Evolutionary conservation across 176 grass and related monocot species (phyloP), one percentile per base, ranked within the genome.

Genomic region (Triticum turgidum): DNA sequence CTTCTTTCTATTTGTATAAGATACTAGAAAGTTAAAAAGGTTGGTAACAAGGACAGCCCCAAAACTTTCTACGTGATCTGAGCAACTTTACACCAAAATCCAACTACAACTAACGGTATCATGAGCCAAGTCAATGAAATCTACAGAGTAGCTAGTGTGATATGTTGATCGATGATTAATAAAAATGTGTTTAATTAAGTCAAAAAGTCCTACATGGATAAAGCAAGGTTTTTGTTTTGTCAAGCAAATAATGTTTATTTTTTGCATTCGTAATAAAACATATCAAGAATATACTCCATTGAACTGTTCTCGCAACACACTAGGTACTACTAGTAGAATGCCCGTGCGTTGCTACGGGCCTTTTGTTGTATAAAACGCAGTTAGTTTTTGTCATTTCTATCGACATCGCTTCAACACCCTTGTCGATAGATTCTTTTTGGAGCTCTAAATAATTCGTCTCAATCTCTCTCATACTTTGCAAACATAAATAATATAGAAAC

Each of bases 31-130:
- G 25, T 32, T 25, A 44, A 84, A 80, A 64, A 4, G 21, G 30
- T 84, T 80, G 61, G 47, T 68, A 84, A 69, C 87, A 68, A 68
- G 68, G 83, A 87, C 81, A 81, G 22, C 29, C 69, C 18, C 58
- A 11, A 37, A 74, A 35, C 41, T 81, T 84, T 90, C 76, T 80
- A 81, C 59, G 69, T 76, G 37, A 49, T 69, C 34, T 76, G 27
- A 39, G 21, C 4, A 81, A 38, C 89, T 77, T 84, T 84, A 81
- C 81, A 81, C 76, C 7, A 77, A 64, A 88, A 81, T 77, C 76
- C 82, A 87, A 91, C 85, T 69, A 38, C 37, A 84, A 84, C 89
- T 84, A 91, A 84, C 76, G 76, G 76, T 70, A 91, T 88, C 69
- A 88, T 91, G 62, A 85, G 63, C 62, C 30, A 64, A 84, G 89